These are phyloP conservation scores for Acmispon strigosus DNA, from an alignment of 306 rosid species.

Conservation along the genomic window DNA sequence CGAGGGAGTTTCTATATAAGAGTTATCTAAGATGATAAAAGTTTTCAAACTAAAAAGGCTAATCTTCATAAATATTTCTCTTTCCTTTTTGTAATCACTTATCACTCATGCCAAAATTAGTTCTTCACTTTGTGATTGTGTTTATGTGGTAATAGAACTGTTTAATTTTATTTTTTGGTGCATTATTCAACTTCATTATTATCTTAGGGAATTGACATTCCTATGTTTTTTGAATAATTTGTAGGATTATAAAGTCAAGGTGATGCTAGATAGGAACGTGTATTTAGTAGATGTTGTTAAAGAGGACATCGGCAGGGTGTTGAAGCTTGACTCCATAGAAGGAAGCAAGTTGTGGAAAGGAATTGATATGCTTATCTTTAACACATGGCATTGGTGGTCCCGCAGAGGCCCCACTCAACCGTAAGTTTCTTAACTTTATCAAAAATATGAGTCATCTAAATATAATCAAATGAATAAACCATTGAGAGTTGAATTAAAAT, in stretches of 20 bases:
- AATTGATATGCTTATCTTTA: slow-evolving; percentile 69
- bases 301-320: slow-evolving; percentile 62
- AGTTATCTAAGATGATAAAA: too few species aligned
- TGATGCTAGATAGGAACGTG: slow-evolving; percentile 80
- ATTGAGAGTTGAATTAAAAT: too few species aligned
- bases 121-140: not conserved
- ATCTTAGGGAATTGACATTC: not conserved
- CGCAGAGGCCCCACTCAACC: slow-evolving; percentile 96
- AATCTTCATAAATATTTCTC: not conserved
- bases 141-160: too few species aligned
- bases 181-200: not conserved
- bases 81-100: not conserved
- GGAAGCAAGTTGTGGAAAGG: slow-evolving; percentile 60
- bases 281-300: slow-evolving; percentile 65
- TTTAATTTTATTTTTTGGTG: not conserved
- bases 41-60: too few species aligned
- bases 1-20: too few species aligned
- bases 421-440: slow-evolving; percentile 26
- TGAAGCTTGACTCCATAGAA: slow-evolving; percentile 70
- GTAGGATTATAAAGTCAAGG: slow-evolving; percentile 67
- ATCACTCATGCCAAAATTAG: not conserved
- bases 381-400: slow-evolving; percentile 99
- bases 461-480: too few species aligned
- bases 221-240: not conserved
- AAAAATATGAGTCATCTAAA: not conserved